These are phyloP conservation scores for Serendipita indica DNA, from an alignment of 768 basidiomycete genomes.

Conservation along the genomic window DNA sequence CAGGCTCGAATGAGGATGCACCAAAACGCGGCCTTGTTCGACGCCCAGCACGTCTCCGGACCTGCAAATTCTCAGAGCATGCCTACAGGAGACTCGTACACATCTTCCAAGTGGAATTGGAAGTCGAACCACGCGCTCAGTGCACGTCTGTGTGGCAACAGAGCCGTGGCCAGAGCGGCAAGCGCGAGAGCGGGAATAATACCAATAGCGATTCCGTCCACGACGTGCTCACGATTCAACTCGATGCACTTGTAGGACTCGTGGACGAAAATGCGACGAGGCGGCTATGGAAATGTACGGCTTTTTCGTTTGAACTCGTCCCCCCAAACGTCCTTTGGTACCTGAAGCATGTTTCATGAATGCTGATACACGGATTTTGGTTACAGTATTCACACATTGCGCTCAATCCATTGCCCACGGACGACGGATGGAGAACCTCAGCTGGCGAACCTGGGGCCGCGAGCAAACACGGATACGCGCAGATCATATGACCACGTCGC, in stretches of 20 bases:
- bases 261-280: background rate
- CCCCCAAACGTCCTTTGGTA: background rate
- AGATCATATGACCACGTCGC: background rate
- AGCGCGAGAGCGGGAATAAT: too few relatives aligned
- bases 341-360: background rate
- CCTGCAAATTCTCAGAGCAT: too few relatives aligned
- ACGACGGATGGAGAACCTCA: background rate
- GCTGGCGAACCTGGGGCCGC: background rate
- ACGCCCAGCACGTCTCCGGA: too few relatives aligned
- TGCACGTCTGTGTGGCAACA: too few relatives aligned
- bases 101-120: too few relatives aligned
- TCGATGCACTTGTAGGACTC: background rate
- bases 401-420: slow-evolving; percentile 4
- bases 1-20: too few relatives aligned
- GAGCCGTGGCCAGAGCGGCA: too few relatives aligned
- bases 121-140: too few relatives aligned
- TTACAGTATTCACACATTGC: slow-evolving; percentile 3
- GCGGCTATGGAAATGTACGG: slow-evolving; percentile 4
- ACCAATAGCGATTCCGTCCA: too few relatives aligned
- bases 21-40: too few relatives aligned
- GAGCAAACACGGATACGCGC: background rate
- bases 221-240: background rate
- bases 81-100: too few relatives aligned
- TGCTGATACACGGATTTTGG: background rate
- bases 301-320: background rate